Base-by-base conservation (phyloP, 139 green algal species). In the Tetraselmis chui region DNA sequence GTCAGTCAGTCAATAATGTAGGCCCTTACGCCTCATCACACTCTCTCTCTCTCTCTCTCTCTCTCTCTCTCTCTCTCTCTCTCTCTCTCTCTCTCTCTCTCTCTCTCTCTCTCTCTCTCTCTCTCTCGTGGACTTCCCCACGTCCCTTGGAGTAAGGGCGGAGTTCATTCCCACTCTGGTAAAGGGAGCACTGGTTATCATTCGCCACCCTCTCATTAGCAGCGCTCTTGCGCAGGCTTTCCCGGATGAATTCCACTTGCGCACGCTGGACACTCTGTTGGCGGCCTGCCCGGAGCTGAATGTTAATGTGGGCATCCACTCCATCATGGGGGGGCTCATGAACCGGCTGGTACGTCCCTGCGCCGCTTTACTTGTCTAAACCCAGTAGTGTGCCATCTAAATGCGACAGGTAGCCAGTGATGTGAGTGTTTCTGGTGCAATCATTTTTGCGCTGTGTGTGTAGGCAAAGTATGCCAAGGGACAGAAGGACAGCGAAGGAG, bases 181-280 rank as follows among this genome's bases (percentile, higher is more conserved):
- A n/a, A n/a, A n/a, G n/a, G n/a, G n/a, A n/a, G n/a, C n/a, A n/a
- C n/a, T n/a, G n/a, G n/a, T n/a, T n/a, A n/a, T n/a, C n/a, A n/a
- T n/a, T n/a, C n/a, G n/a, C n/a, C n/a, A n/a, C n/a, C n/a, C n/a
- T n/a, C n/a, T n/a, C n/a, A n/a, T n/a, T n/a, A n/a, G n/a, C n/a
- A n/a, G n/a, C n/a, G 11, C 45, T 18, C 45, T 18, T 67, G 11
- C 11, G 75, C 86, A 91, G 83, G 88, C 84, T 32, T 98, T 98
- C 87, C 93, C 96, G 1, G 96, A 98, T 83, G 93, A 97, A 76
- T 99, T 96, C 88, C 96, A 99, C 88, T 82, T 99, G 77, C 90
- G 93, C 77, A 98, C 95, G 1, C 87, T 99, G 79, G 87, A 94
- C 45, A 80, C 84, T 22, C 86, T 99, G 78, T 88, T 99, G 79